A percentile compares a stretch with the other conserved stretches of the same genome.
Evolutionary conservation across 768 basidiomycete genomes (phyloP).

Genomic region (Boletus vinaceobasis): DNA sequence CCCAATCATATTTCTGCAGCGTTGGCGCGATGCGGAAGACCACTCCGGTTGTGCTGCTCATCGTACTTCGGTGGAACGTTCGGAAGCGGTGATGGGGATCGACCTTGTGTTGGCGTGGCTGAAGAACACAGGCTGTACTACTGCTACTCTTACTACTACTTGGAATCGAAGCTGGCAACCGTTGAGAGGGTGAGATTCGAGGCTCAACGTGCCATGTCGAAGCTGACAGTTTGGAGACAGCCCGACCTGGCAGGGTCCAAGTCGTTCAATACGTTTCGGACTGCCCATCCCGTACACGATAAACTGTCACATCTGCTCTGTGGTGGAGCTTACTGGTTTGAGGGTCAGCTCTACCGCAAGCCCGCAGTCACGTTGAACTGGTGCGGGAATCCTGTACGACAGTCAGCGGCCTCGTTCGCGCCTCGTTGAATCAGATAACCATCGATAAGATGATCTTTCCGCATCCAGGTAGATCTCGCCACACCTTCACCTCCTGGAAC

Average conservation of each 20-base stretch:
- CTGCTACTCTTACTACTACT: not conserved
- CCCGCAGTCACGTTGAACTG: not conserved
- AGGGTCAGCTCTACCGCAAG: not conserved
- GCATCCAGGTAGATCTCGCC: slow-evolving; percentile 5
- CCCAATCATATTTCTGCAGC: slow-evolving; percentile 93
- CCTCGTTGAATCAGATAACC: slow-evolving; percentile 29
- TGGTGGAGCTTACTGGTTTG: not conserved
- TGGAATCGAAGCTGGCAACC: not conserved
- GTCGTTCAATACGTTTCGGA: not conserved
- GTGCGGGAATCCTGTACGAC: too few species aligned
- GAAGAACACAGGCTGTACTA: not conserved
- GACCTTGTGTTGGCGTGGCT: not conserved
- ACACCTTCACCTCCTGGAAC: not conserved
- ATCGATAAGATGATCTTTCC: slow-evolving; percentile 10
- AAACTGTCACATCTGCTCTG: not conserved
- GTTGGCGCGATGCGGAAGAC: slow-evolving; percentile 85
- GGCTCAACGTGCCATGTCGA: not conserved
- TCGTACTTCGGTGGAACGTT: slow-evolving; percentile 8
- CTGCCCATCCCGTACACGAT: not conserved
- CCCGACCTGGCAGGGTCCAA: not conserved
- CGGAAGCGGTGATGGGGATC: not conserved
- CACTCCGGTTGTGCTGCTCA: slow-evolving; percentile 24
- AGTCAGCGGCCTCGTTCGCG: not conserved
- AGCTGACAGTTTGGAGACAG: not conserved
- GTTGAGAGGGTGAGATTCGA: not conserved